Percentiles rank a stretch among this genome's conserved stretches.
These are phyloP conservation scores for Colletotrichum sp. DNA, from an alignment of 2,329 filamentous ascomycete genomes.

Conservation along the genomic window DNA sequence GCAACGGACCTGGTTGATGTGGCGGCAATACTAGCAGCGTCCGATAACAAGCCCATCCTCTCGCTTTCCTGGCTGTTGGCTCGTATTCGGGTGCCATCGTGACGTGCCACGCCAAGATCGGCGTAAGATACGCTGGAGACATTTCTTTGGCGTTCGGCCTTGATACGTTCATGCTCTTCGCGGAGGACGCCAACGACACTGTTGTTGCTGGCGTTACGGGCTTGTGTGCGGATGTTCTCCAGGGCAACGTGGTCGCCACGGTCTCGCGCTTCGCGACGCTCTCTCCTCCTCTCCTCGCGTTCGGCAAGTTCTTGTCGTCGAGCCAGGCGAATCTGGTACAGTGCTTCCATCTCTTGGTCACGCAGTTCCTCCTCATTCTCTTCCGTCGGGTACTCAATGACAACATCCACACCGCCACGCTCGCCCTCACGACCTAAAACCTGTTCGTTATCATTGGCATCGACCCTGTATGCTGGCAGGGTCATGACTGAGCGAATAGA, in stretches of 20 bases:
- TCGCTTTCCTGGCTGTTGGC: slow-evolving; percentile 78
- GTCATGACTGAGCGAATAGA: slow-evolving; percentile 95
- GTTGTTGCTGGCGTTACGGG: slow-evolving; percentile 49
- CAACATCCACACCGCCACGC: slow-evolving; percentile 86
- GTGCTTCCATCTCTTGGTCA: slow-evolving; percentile 89
- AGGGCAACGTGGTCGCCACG: slow-evolving; percentile 74
- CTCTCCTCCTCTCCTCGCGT: slow-evolving; percentile 74
- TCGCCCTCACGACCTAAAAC: slow-evolving; percentile 90
- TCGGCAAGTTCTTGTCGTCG: slow-evolving; percentile 78
- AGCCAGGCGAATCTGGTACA: slow-evolving; percentile 87
- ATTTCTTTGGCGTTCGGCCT: slow-evolving; percentile 66
- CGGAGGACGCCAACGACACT: slow-evolving; percentile 66
- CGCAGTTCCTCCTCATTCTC: slow-evolving; percentile 81
- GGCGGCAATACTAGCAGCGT: slow-evolving; percentile 67
- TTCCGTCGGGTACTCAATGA: slow-evolving; percentile 81
- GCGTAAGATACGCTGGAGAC: slow-evolving; percentile 80
- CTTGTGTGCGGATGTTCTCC: slow-evolving; percentile 66
- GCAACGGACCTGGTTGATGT: slow-evolving; percentile 37
- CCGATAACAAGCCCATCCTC: slow-evolving; percentile 71
- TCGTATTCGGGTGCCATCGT: slow-evolving; percentile 77
- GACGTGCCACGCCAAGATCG: slow-evolving; percentile 75
- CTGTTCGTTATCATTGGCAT: slow-evolving; percentile 76
- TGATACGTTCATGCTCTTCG: slow-evolving; percentile 59
- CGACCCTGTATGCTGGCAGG: slow-evolving; percentile 80
- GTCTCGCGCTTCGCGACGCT: slow-evolving; percentile 73